Conservation (phyloP, 495 filamentous ascomycete species). For the Podospora didyma region DNA sequence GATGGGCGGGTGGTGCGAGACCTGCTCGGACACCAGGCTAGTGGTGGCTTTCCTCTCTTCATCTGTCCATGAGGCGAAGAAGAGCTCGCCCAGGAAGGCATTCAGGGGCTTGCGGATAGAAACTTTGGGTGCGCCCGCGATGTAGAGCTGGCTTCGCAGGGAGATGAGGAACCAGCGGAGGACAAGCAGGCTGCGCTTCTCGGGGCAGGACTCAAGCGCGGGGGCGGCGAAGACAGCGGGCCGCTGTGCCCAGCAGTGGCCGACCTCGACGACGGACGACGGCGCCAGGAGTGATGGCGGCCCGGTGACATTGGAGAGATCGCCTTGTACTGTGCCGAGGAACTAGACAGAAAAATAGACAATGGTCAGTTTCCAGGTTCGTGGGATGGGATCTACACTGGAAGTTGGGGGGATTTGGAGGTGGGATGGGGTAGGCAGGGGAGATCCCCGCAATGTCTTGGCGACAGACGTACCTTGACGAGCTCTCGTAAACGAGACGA, state of each 20-base stretch:
- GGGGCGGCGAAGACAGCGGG: conserved; percentile 78
- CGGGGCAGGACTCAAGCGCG: conserved; percentile 62
- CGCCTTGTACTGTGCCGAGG: conserved; percentile 79
- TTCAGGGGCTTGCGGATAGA: conserved; percentile 39
- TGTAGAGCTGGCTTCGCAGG: conserved; percentile 70
- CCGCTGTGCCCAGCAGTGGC: conserved; percentile 83
- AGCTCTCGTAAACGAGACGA: conserved; percentile 24
- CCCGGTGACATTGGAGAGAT: conserved; percentile 80
- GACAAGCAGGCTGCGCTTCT: conserved; percentile 69
- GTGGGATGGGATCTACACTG: background rate
- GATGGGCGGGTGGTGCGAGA: conserved; percentile 79
- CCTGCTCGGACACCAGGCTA: conserved; percentile 51
- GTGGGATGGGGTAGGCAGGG: background rate
- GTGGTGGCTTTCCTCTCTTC: conserved; percentile 69
- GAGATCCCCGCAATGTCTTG: background rate
- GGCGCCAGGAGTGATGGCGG: conserved; percentile 80
- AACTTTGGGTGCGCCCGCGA: conserved; percentile 18
- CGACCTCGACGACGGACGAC: conserved; percentile 78
- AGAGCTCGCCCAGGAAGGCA: conserved; percentile 40
- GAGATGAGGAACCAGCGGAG: conserved; percentile 83
- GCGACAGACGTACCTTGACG: conserved; percentile 14
- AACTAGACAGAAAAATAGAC: conserved; percentile 53
- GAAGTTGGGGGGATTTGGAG: background rate
- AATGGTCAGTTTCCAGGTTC: conserved; percentile 5
- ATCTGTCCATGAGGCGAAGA: conserved; percentile 65